phyloP scores from a whole-genome alignment of 2,329 filamentous ascomycete species.

The Aspergillus tamarii region DNA sequence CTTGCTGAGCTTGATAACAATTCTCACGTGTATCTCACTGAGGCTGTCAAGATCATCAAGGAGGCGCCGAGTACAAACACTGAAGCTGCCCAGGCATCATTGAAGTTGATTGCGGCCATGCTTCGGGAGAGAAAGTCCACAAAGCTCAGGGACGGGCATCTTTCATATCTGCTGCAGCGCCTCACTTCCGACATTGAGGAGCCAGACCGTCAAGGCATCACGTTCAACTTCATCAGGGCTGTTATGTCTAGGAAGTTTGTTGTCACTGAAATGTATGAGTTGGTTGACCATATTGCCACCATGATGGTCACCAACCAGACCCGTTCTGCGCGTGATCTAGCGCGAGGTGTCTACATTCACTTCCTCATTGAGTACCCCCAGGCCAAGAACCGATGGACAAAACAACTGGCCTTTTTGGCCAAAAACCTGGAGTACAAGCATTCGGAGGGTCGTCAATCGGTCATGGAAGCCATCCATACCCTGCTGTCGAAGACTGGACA shows the following conservation, averaged over 20 bases:
- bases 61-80: slow-evolving; percentile 76
- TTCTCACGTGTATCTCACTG: slow-evolving; percentile 77
- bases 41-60: slow-evolving; percentile 81
- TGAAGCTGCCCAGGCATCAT: slow-evolving; percentile 81
- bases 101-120: slow-evolving; percentile 85
- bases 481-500: slow-evolving; percentile 84
- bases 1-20: slow-evolving; percentile 70
- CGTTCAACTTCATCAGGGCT: slow-evolving; percentile 90
- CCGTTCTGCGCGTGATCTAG: slow-evolving; percentile 81
- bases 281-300: slow-evolving; percentile 81
- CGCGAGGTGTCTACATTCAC: slow-evolving; percentile 87
- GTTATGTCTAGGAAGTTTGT: slow-evolving; percentile 84
- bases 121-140: slow-evolving; percentile 79
- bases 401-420: slow-evolving; percentile 85
- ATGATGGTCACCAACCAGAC: slow-evolving; percentile 98
- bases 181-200: slow-evolving; percentile 89
- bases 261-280: slow-evolving; percentile 86
- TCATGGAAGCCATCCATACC: slow-evolving; percentile 87
- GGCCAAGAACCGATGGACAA: slow-evolving; percentile 82
- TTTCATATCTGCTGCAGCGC: slow-evolving; percentile 80
- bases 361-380: slow-evolving; percentile 95
- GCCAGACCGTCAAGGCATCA: slow-evolving; percentile 86
- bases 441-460: slow-evolving; percentile 83
- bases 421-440: slow-evolving; percentile 91
- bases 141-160: slow-evolving; percentile 74